phyloP scores from a whole-genome alignment of 2,329 filamentous ascomycete genomes.

The Teratosphaeria destructans region DNA sequence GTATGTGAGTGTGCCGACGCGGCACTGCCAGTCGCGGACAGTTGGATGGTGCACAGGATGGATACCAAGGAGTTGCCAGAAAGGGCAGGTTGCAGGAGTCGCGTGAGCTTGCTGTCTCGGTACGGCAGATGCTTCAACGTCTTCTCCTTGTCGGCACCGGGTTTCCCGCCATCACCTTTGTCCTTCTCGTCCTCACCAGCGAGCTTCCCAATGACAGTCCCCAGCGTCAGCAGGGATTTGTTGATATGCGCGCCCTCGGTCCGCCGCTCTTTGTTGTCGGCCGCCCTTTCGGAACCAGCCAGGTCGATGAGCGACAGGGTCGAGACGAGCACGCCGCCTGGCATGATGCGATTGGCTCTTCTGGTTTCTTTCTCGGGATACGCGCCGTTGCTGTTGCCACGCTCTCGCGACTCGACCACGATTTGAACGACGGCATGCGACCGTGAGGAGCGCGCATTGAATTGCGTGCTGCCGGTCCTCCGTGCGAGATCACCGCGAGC shows the following conservation, averaged over 20 bases:
- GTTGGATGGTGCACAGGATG: conserved; percentile 92
- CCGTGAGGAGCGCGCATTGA: conserved; percentile 90
- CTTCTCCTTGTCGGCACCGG: conserved; percentile 54
- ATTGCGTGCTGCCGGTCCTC: conserved; percentile 87
- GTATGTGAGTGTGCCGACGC: conserved; percentile 66
- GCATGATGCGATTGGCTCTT: conserved; percentile 49
- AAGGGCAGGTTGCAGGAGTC: conserved; percentile 80
- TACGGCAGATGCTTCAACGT: conserved; percentile 79
- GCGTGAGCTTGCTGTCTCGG: conserved; percentile 91
- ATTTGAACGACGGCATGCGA: conserved; percentile 98
- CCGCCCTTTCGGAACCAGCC: conserved; percentile 90
- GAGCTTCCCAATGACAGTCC: conserved; percentile 88
- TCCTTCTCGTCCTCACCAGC: conserved; percentile 85
- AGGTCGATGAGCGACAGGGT: conserved; percentile 93
- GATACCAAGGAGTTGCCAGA: conserved; percentile 92
- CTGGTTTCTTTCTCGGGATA: conserved; percentile 49
- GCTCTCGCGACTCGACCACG: conserved; percentile 90
- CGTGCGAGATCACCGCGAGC: conserved; percentile 85
- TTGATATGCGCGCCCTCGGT: conserved; percentile 97
- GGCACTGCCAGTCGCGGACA: conserved; percentile 58
- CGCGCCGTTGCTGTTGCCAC: conserved; percentile 39
- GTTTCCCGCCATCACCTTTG: conserved; percentile 47
- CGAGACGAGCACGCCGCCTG: conserved; percentile 88
- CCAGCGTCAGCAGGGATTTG: conserved; percentile 88
- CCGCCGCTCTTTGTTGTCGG: conserved; percentile 85